Evolutionary conservation across 148 eudicot genomes (phyloP).

Genomic region (Silene conica): DNA sequence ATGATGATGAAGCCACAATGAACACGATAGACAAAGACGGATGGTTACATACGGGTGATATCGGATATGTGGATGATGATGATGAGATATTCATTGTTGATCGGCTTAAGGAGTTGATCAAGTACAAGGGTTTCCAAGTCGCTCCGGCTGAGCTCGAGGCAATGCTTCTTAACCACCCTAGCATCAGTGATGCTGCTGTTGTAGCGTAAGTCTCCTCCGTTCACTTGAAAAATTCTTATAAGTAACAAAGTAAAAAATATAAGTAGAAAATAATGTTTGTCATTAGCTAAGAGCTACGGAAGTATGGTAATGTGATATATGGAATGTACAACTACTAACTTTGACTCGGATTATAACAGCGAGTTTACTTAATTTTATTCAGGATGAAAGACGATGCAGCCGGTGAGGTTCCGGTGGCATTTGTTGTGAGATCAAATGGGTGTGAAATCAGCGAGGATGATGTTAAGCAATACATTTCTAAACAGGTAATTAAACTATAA

Average conservation of each 20-base stretch:
- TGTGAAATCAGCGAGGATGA: constrained; percentile 64
- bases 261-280: too few relatives aligned
- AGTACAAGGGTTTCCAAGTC: constrained; percentile 89
- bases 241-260: too few relatives aligned
- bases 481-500: constrained; percentile 46
- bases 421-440: constrained; percentile 68
- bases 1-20: constrained; percentile 62
- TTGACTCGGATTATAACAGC: too few relatives aligned
- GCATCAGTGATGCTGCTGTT: constrained; percentile 81
- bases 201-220: constrained; percentile 81
- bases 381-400: constrained; percentile 87
- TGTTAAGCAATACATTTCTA: constrained; percentile 67
- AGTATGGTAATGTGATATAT: too few relatives aligned
- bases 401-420: constrained; percentile 91
- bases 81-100: constrained; percentile 86
- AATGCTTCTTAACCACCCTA: constrained; percentile 59
- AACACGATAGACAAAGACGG: constrained; percentile 73
- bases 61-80: constrained; percentile 69
- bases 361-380: not conserved
- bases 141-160: constrained; percentile 94
- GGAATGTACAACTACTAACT: too few relatives aligned
- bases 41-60: constrained; percentile 90
- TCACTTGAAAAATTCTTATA: too few relatives aligned
- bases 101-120: constrained; percentile 78
- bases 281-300: too few relatives aligned